Percentiles rank a stretch among this genome's conserved stretches.
These are phyloP conservation scores for Zymoseptoria brevis DNA, from an alignment of 2,329 filamentous ascomycete genomes.

Conservation along the genomic window DNA sequence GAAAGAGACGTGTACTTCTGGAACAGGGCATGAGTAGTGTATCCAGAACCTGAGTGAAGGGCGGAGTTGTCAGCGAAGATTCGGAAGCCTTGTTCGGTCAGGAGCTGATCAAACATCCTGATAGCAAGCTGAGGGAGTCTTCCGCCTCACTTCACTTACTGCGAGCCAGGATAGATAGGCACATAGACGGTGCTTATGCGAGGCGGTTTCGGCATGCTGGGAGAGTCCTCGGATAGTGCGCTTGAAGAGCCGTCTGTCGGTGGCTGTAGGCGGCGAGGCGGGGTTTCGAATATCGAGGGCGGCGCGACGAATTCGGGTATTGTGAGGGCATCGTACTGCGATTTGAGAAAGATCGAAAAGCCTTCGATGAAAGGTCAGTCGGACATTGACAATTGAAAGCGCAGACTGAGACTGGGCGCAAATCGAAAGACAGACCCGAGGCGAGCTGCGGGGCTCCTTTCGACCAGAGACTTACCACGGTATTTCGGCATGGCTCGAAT, in stretches of 20 bases:
- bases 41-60: slow-evolving; percentile 34
- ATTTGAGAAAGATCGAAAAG: slow-evolving; percentile 35
- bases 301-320: slow-evolving; percentile 34
- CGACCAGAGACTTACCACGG: slow-evolving; percentile 10
- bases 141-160: background rate
- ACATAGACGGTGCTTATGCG: slow-evolving; percentile 9
- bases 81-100: slow-evolving; percentile 29
- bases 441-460: background rate
- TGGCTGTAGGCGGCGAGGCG: slow-evolving; percentile 1
- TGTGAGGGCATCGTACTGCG: slow-evolving; percentile 34
- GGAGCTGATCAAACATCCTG: slow-evolving; percentile 26
- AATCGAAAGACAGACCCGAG: background rate
- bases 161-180: slow-evolving; percentile 14
- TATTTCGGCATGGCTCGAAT: slow-evolving; percentile 24
- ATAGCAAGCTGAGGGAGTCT: slow-evolving; percentile 6
- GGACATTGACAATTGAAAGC: background rate
- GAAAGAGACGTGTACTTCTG: slow-evolving; percentile 10
- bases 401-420: background rate
- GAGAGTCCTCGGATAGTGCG: background rate
- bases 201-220: background rate
- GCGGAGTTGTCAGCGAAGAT: no score
- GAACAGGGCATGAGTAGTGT: slow-evolving; percentile 29
- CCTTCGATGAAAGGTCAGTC: slow-evolving; percentile 12
- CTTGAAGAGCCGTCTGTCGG: slow-evolving; percentile 9
- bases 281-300: slow-evolving; percentile 15